Conservation (phyloP, 225 moss, liverwort and hornwort genomes). For the Rhytidiadelphus loreus region DNA sequence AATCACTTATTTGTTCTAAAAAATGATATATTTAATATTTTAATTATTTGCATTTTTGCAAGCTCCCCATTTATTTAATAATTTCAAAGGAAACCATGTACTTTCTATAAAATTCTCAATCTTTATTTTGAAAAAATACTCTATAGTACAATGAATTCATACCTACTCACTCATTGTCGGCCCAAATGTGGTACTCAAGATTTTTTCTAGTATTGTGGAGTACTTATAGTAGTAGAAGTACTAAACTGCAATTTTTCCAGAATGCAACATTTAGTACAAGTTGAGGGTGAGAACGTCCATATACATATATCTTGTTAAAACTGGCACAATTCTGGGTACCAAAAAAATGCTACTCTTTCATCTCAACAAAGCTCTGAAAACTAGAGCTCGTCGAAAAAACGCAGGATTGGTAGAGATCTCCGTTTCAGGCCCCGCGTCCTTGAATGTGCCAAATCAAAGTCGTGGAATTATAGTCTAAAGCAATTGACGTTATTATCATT, state of each 20-base stretch:
- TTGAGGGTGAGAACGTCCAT: not conserved
- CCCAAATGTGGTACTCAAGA: no score
- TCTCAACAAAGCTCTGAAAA: not conserved
- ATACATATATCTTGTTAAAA: not conserved
- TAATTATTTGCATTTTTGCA: fast-evolving
- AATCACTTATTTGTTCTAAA: no score
- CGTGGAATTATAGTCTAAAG: not conserved
- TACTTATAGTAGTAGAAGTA: no score
- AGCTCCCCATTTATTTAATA: not conserved
- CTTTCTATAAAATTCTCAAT: fast-evolving
- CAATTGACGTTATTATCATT: not conserved
- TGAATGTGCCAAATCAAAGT: not conserved
- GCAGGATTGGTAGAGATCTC: not conserved
- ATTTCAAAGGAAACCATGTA: not conserved
- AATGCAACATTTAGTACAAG: no score
- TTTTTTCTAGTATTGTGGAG: no score
- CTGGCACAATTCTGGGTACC: not conserved
- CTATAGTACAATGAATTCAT: fast-evolving
- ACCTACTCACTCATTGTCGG: no score
- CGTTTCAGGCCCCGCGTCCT: not conserved
- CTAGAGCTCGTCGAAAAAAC: not conserved
- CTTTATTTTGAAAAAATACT: no score
- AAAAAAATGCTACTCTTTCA: no score
- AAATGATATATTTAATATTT: no score
- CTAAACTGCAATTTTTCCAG: no score